Evolutionary conservation across 2,329 filamentous ascomycete genomes (phyloP).

Genomic region (Aspergillus novofumigatus): DNA sequence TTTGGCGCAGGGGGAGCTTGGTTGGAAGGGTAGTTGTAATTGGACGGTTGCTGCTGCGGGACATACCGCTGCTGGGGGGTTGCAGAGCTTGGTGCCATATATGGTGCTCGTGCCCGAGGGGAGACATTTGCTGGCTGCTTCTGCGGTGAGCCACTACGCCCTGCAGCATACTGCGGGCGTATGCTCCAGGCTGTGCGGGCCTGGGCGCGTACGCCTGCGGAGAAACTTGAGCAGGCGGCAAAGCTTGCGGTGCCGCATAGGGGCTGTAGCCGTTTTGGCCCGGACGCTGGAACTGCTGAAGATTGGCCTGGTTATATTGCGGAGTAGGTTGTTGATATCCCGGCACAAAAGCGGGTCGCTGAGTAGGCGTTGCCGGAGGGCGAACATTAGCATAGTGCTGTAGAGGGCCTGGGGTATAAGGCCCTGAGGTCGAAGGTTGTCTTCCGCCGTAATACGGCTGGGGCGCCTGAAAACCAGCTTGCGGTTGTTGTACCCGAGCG

Average conservation of each 20-base stretch:
- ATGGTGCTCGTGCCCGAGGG: slow-evolving; percentile 32
- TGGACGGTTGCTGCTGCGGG: slow-evolving; percentile 25
- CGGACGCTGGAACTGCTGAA: slow-evolving; percentile 40
- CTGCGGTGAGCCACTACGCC: slow-evolving; percentile 31
- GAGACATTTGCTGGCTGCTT: slow-evolving; percentile 29
- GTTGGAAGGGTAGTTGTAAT: slow-evolving; percentile 27
- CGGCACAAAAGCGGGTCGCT: slow-evolving; percentile 34
- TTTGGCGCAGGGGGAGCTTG: slow-evolving; percentile 28
- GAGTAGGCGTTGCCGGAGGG: slow-evolving; percentile 32
- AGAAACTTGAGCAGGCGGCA: slow-evolving; percentile 28
- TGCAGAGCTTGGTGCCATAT: slow-evolving; percentile 28
- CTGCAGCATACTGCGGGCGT: slow-evolving; percentile 24
- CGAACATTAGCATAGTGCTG: slow-evolving; percentile 28
- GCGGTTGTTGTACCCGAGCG: slow-evolving; percentile 23
- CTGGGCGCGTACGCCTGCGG: slow-evolving; percentile 34
- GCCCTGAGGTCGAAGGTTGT: slow-evolving; percentile 27
- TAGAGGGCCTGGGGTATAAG: slow-evolving; percentile 31
- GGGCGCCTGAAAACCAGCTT: slow-evolving; percentile 24
- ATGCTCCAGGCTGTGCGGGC: slow-evolving; percentile 29
- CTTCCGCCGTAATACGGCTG: slow-evolving; percentile 29
- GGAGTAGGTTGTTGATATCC: slow-evolving; percentile 31
- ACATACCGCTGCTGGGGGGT: slow-evolving; percentile 30
- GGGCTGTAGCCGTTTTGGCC: slow-evolving; percentile 34
- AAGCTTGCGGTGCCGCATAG: slow-evolving; percentile 27
- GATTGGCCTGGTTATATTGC: slow-evolving; percentile 32